Base-by-base conservation (phyloP, 2,329 filamentous ascomycete genomes). In the Fusarium secorum region DNA sequence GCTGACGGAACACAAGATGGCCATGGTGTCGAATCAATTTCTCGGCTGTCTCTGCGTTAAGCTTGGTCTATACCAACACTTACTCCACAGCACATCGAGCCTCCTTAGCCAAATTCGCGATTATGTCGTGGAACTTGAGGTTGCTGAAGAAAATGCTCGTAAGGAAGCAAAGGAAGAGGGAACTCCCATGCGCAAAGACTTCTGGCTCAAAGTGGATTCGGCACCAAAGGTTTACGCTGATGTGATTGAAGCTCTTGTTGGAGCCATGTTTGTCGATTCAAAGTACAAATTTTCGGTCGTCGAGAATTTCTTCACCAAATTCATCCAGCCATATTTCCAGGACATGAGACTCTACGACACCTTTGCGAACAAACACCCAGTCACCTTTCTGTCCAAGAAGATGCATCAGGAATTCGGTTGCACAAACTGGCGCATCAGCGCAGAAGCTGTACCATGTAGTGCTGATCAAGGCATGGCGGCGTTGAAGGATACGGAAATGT, bases 1-100 rank as follows among this genome's bases (percentile, higher is more conserved):
- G 95, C 85, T 99, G 64, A 98, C 96, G 0, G 96, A 98, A 81
- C 95, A 98, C 85, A 98, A 98, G 82, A 98, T 97, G 90, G 94
- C 95, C n/a, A 98, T 99, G 93, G 95, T 96, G 0, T 96, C 93
- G 57, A 99, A 99, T 82, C 94, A 95, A 66, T 99, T 98, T 77
- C 86, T 98, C 3, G 94, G 93, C 3, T 93, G 90, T 22, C 84
- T 98, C 6, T 92, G 92, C 64, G 93, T 97, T 6, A 87, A 89
- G 51, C 86, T 98, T 1, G 91, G 88, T 1, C 91, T 98, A 60
- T 90, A 98, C 77, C 88, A 85, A 52, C 90, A 95, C 77, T 82
- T 98, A 20, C 87, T 89, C 0, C 81, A 85, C 10, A 85, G 92
- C 13, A 83, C 82, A 5, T 74, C 80, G 1, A 32, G 70, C 0